Base-by-base conservation (phyloP, 768 basidiomycete genomes). In the Tubosaeta sp. region DNA sequence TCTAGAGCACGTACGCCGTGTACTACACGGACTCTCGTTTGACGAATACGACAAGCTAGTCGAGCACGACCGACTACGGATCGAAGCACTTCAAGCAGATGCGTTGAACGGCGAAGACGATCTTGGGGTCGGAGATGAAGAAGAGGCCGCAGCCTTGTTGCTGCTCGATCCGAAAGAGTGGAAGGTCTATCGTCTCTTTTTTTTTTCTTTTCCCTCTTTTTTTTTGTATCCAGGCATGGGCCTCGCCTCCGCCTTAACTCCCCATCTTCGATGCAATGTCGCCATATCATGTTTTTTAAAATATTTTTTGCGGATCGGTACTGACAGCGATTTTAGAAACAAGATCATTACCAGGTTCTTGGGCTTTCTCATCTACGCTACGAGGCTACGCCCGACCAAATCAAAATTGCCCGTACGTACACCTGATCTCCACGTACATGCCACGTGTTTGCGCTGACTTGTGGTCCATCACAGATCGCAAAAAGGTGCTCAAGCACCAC, bases 401-500 rank as follows among this genome's bases (percentile, higher is more conserved):
- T 99, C 68, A 94, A 93, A 69, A 82, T 95, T 62, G 91, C 96
- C 57, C 94, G 94, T 96, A 72, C 59, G 93, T 80, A 3, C 44
- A 1, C n/a, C 8, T 19, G 30, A 39, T 35, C 48, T 44, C 59
- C 46, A 44, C 22, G 22, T 4, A 10, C 35, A n/a, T 44, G 4
- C 22, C 52, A 46, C 18, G 24, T 9, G n/a, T 49, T 13, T 19
- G 12, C 21, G 19, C 41, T n/a, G 25, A 27, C 22, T 27, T n/a
- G 24, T 18, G 12, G 6, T 21, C 40, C 14, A 42, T 42, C 41
- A 4, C n/a, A 96, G 93, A 99, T 77, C 90, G 93, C 62, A 92
- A 94, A 78, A 98, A 96, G 74, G 94, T 96, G n/a, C 84, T 98
- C 45, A 94, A 92, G 66, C 94, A 98, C 71, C 94, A 98, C 68